A percentile compares a stretch with the other conserved stretches of the same genome.
Conservation (phyloP, 768 basidiomycete species). For the Scleroderma citrinum region DNA sequence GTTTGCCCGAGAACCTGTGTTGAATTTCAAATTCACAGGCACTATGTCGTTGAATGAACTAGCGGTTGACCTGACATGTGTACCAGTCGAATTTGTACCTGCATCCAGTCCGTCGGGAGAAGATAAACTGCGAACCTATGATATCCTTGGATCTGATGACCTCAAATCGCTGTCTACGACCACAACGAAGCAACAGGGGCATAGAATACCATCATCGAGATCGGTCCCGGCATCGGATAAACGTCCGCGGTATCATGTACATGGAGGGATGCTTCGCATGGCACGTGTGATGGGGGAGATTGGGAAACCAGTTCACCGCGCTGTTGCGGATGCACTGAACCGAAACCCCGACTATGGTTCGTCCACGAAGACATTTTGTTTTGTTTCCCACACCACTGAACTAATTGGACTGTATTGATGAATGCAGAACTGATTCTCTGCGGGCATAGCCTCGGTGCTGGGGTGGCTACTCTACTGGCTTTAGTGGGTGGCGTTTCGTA, state of each 20-base stretch:
- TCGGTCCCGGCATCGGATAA: slow-evolving; percentile 10
- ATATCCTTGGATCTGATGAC: slow-evolving; percentile 15
- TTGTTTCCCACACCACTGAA: not conserved
- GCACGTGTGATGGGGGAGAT: slow-evolving; percentile 71
- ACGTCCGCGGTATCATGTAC: slow-evolving; percentile 52
- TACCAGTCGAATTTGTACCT: slow-evolving; percentile 60
- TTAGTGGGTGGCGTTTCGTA: slow-evolving; percentile 41
- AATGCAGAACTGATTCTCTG: slow-evolving; percentile 62
- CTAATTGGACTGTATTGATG: slow-evolving; percentile 3
- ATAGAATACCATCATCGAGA: slow-evolving; percentile 19
- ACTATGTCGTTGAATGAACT: slow-evolving; percentile 87
- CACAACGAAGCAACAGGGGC: slow-evolving; percentile 18
- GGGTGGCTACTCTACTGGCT: slow-evolving; percentile 69
- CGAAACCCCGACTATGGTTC: slow-evolving; percentile 68
- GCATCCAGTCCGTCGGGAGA: slow-evolving; percentile 32
- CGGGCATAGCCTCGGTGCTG: slow-evolving; percentile 82
- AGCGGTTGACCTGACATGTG: slow-evolving; percentile 80
- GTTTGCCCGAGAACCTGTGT: not conserved
- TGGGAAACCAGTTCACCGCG: slow-evolving; percentile 72
- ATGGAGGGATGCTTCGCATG: slow-evolving; percentile 77
- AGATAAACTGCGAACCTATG: slow-evolving; percentile 23
- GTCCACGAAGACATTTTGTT: slow-evolving; percentile 19
- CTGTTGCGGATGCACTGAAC: slow-evolving; percentile 63
- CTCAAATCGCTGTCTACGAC: slow-evolving; percentile 35
- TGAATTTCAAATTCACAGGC: slow-evolving; percentile 32